phyloP scores from a whole-genome alignment of 352 stramenopile genomes.

The Thraustotheca clavata region DNA sequence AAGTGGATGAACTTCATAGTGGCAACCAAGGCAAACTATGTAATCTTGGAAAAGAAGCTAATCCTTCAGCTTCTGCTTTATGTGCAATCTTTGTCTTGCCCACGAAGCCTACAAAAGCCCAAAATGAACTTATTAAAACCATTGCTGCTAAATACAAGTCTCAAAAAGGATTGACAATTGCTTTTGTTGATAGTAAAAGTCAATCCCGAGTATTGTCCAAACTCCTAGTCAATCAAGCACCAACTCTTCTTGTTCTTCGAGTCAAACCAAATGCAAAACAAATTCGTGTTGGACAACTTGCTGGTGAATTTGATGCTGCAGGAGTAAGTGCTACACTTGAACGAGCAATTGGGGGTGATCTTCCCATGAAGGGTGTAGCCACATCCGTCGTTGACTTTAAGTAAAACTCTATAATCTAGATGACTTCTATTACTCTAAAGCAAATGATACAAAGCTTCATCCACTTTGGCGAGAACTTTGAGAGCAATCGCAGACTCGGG shows the following conservation, averaged over 20 bases:
- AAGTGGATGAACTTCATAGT: constrained; percentile 61
- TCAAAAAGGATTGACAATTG: constrained; percentile 48
- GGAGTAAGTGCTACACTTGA: constrained; percentile 60
- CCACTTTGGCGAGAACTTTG: constrained; percentile 17
- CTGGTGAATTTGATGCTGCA: constrained; percentile 37
- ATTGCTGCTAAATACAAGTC: constrained; percentile 60
- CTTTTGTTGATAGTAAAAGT: constrained; percentile 65
- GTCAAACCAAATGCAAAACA: constrained; percentile 47
- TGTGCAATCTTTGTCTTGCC: constrained; percentile 71
- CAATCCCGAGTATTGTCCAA: constrained; percentile 46
- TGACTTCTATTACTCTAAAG: neutral
- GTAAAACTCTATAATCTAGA: constrained; percentile 1
- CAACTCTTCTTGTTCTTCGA: constrained; percentile 51
- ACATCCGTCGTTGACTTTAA: constrained; percentile 5
- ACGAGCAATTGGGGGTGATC: constrained; percentile 55
- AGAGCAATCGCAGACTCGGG: constrained; percentile 27
- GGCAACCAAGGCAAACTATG: constrained; percentile 70
- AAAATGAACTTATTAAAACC: constrained; percentile 48
- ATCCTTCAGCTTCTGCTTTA: constrained; percentile 35
- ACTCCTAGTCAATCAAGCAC: constrained; percentile 30
- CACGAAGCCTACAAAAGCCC: constrained; percentile 27
- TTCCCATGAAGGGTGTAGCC: constrained; percentile 28
- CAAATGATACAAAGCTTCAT: constrained; percentile 16
- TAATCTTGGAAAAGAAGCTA: constrained; percentile 57
- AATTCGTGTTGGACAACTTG: constrained; percentile 38